Evolutionary conservation across 129 eudicot genomes (phyloP).

Genomic region (Silybum marianum): DNA sequence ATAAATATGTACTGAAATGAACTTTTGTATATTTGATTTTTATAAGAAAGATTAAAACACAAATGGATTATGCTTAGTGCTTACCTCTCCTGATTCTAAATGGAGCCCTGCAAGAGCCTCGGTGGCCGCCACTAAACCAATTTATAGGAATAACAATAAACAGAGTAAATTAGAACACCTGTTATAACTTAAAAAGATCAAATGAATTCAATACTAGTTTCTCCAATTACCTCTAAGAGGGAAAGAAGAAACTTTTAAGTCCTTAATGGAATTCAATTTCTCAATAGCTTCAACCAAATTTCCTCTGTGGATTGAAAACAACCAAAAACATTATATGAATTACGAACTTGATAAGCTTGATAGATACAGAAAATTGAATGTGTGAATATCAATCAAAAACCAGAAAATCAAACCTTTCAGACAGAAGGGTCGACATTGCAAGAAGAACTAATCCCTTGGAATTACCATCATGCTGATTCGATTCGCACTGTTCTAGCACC

Average conservation of each 20-base stretch:
- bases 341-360: not conserved
- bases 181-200: not conserved
- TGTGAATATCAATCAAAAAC: not conserved
- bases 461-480: conserved; percentile 61
- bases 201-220: not conserved
- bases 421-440: conserved; percentile 69
- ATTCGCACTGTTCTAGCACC: conserved; percentile 81
- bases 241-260: conserved; percentile 44
- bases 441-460: conserved; percentile 70
- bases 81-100: conserved; percentile 68
- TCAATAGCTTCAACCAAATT: conserved; percentile 67
- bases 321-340: not conserved
- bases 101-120: conserved; percentile 80
- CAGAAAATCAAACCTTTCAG: conserved; percentile 53
- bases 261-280: conserved; percentile 48
- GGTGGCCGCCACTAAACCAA: conserved; percentile 65
- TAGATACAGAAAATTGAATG: not conserved
- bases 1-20: conserved; percentile 12
- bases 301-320: conserved; percentile 45
- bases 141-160: not conserved
- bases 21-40: not conserved
- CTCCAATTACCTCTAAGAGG: conserved; percentile 59
- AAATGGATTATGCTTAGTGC: not conserved
- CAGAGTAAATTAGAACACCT: too few species aligned
- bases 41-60: not conserved